Evolutionary conservation across 176 grass and related monocot species (phyloP).

Genomic region (Ensete ventricosum): DNA sequence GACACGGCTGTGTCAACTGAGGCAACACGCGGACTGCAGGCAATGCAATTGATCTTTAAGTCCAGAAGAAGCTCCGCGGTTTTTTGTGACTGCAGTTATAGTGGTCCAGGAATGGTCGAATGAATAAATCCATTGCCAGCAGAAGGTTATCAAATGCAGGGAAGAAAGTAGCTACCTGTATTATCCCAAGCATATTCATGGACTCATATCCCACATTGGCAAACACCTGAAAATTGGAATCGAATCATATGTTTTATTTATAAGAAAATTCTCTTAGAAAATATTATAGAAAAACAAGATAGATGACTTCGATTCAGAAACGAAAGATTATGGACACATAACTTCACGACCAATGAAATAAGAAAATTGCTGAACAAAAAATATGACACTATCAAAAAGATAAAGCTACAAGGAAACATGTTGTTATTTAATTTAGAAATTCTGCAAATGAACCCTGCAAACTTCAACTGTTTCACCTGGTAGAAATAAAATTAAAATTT

Average conservation of each 20-base stretch:
- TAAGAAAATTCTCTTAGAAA: background rate
- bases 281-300: background rate
- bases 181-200: conserved; percentile 89
- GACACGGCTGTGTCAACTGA: conserved; percentile 67
- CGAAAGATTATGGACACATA: background rate
- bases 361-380: background rate
- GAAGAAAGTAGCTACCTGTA: conserved; percentile 54
- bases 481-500: background rate
- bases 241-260: background rate
- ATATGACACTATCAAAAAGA: background rate
- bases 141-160: conserved; percentile 16
- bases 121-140: conserved; percentile 3
- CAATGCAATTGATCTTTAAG: conserved; percentile 46
- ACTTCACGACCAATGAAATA: background rate
- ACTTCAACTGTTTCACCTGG: background rate
- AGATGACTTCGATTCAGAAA: background rate
- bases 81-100: conserved; percentile 64
- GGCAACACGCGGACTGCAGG: conserved; percentile 69
- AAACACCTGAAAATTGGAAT: conserved; percentile 42
- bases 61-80: conserved; percentile 85
- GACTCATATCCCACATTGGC: conserved; percentile 54
- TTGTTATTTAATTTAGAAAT: background rate
- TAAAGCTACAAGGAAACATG: background rate
- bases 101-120: conserved; percentile 8
- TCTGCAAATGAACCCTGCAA: background rate